Evolutionary conservation across 2,329 filamentous ascomycete genomes (phyloP), one percentile per base, ranked within the genome.

Genomic region (Hansfordia pulvinata): DNA sequence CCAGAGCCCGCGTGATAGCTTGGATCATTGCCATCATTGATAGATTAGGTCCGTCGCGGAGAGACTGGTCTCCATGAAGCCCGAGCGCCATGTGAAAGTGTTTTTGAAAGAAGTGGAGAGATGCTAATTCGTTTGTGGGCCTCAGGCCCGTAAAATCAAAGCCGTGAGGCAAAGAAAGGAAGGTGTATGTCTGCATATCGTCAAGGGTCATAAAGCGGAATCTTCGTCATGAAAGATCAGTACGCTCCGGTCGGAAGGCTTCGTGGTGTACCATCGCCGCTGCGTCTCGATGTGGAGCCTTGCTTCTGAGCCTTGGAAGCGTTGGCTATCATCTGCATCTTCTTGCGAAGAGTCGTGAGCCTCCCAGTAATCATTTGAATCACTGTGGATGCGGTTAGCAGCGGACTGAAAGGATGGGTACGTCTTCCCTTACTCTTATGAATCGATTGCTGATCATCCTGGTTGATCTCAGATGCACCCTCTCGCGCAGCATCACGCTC

Each of bases 391-490:
- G 15, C 27, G 39, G 53, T 41, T 6, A 16, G 11, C 9, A 9
- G 13, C 4, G 28, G 19, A 24, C 6, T 14, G 6, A n/a, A 58
- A n/a, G n/a, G n/a, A n/a, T n/a, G n/a, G n/a, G n/a, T n/a, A n/a
- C n/a, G n/a, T n/a, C n/a, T n/a, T n/a, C n/a, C n/a, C 70, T 58
- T 62, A 85, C 80, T 71, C 50, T 76, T 82, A 39, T 76, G 60
- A 28, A 86, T 74, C 28, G 75, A 69, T 41, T 77, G 68, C 42
- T 80, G 69, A 49, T 86, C 80, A 37, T 84, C 79, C 31, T 60
- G 59, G 49, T 81, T 75, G 37, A 54, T 65, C 42, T 62, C 64
- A 35, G 51, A 64, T 41, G 49, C 44, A 54, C 49, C 33, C 58
- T 60, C 42, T 52, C 52, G 41, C 52, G 49, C 41, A 48, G 38